Evolutionary conservation across 2,329 filamentous ascomycete species (phyloP).

Genomic region (Nigrograna mackinnonii): DNA sequence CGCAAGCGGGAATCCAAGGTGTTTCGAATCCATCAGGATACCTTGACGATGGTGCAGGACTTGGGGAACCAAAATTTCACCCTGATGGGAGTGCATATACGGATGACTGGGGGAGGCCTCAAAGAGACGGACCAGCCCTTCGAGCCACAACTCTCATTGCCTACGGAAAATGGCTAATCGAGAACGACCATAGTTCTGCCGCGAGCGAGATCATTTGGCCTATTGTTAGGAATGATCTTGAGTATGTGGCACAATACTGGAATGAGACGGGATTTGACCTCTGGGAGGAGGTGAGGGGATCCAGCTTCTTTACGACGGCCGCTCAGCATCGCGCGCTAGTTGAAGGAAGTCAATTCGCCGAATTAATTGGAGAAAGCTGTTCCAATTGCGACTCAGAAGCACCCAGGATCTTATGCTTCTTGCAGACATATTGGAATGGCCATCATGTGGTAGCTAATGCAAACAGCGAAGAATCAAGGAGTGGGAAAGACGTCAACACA

Average conservation of each 20-base stretch:
- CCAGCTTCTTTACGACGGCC: slow-evolving; percentile 78
- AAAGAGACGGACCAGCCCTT: slow-evolving; percentile 78
- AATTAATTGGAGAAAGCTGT: slow-evolving; percentile 64
- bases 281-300: slow-evolving; percentile 80
- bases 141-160: slow-evolving; percentile 73
- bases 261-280: slow-evolving; percentile 70
- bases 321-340: slow-evolving; percentile 67
- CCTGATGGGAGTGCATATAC: slow-evolving; percentile 67
- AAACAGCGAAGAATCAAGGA: slow-evolving; percentile 59
- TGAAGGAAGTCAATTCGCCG: slow-evolving; percentile 69
- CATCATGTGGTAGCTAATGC: slow-evolving; percentile 72
- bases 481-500: slow-evolving; percentile 73
- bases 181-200: slow-evolving; percentile 57
- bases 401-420: slow-evolving; percentile 72
- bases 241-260: slow-evolving; percentile 73
- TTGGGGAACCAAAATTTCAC: slow-evolving; percentile 77
- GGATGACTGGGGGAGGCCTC: slow-evolving; percentile 75
- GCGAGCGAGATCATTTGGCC: slow-evolving; percentile 66
- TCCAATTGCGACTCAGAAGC: slow-evolving; percentile 65
- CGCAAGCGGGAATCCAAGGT: slow-evolving; percentile 69
- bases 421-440: slow-evolving; percentile 74
- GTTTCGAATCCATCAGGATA: slow-evolving; percentile 71
- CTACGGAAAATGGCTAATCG: slow-evolving; percentile 73
- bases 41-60: slow-evolving; percentile 50
- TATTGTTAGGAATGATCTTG: slow-evolving; percentile 74